Evolutionary conservation across 257 asterid species (phyloP).

Genomic region (Solanum ahanhuiri): DNA sequence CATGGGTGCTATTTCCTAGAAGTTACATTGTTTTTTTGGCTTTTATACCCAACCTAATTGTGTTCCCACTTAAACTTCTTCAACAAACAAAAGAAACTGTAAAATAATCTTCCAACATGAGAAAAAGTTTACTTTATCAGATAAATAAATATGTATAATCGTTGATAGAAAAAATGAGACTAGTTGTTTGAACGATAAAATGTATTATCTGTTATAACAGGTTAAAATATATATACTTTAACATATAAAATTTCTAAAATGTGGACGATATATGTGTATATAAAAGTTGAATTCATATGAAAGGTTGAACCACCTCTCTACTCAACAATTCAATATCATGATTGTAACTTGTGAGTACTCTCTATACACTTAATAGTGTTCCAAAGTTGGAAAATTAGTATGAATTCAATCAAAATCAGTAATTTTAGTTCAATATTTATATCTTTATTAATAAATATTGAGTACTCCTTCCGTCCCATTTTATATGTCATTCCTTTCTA

Average conservation of each 20-base stretch:
- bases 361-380: not conserved
- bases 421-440: not conserved
- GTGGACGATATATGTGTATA: not conserved
- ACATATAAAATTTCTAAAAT: too few species aligned
- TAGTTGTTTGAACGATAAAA: not conserved
- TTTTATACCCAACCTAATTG: not conserved
- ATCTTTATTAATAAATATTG: too few species aligned
- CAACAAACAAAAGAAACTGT: not conserved
- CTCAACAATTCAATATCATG: not conserved
- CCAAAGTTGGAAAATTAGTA: not conserved
- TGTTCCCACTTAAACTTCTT: not conserved
- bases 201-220: fast-evolving
- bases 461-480: too few species aligned
- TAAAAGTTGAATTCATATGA: not conserved
- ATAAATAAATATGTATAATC: not conserved
- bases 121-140: not conserved
- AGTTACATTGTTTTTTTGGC: not conserved
- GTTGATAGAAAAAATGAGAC: not conserved
- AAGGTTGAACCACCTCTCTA: not conserved
- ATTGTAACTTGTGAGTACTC: not conserved
- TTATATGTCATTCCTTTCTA: too few species aligned
- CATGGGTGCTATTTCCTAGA: not conserved
- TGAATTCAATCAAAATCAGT: not conserved
- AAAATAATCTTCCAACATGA: not conserved
- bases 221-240: not conserved